These are phyloP conservation scores for Penicillium diatomitis DNA, from an alignment of 495 filamentous ascomycete genomes.

Conservation along the genomic window DNA sequence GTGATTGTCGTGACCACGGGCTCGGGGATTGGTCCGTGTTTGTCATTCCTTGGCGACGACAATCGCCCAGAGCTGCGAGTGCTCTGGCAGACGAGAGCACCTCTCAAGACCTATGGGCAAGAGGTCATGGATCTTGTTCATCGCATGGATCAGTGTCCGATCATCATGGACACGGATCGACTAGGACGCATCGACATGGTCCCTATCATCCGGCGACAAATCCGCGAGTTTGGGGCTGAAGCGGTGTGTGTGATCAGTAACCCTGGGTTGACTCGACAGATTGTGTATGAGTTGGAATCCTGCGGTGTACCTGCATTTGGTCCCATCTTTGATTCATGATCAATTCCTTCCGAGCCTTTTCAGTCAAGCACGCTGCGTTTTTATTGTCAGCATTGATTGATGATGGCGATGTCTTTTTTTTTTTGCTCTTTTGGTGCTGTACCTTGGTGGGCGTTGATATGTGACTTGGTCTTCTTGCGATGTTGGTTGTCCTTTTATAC, in stretches of 20 bases:
- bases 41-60: slow-evolving; percentile 41
- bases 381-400: neutral
- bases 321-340: slow-evolving; percentile 79
- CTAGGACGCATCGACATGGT: slow-evolving; percentile 45
- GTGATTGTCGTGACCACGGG: slow-evolving; percentile 75
- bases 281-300: slow-evolving; percentile 66
- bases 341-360: no score
- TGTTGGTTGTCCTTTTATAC: neutral
- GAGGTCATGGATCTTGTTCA: slow-evolving; percentile 42
- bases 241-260: slow-evolving; percentile 73
- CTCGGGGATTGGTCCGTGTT: slow-evolving; percentile 64
- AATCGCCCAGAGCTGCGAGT: slow-evolving; percentile 44
- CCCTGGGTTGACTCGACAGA: slow-evolving; percentile 56
- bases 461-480: no score
- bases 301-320: slow-evolving; percentile 65
- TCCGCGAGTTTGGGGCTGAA: slow-evolving; percentile 52
- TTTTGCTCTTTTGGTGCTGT: neutral
- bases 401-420: neutral
- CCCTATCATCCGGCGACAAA: slow-evolving; percentile 47
- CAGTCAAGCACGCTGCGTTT: neutral
- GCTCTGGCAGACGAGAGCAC: slow-evolving; percentile 50
- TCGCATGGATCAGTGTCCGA: slow-evolving; percentile 41
- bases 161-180: slow-evolving; percentile 46
- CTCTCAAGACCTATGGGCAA: slow-evolving; percentile 44
- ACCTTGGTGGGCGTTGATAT: neutral